A percentile compares a stretch with the other conserved stretches of the same genome.
Evolutionary conservation across 768 basidiomycete species (phyloP).

Genomic region (Psilocybe sp.): DNA sequence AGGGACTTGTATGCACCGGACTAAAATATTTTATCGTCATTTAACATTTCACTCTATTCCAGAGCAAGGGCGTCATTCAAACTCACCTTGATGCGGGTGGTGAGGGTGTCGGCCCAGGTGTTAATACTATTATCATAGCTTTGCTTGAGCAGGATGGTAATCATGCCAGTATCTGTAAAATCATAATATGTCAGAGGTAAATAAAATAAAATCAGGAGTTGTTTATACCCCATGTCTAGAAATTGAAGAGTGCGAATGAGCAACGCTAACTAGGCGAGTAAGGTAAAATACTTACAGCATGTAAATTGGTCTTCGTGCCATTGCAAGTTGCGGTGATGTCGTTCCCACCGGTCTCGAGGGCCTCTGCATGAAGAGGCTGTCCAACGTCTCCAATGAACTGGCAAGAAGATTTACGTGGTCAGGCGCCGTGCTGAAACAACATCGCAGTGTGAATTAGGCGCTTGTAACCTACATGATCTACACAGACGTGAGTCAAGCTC

Average conservation of each 20-base stretch:
- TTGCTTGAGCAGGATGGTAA: slow-evolving; percentile 30
- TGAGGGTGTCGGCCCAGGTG: slow-evolving; percentile 38
- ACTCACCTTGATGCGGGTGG: slow-evolving; percentile 37
- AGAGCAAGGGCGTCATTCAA: no score
- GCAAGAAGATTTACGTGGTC: not conserved
- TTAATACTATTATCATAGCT: slow-evolving; percentile 33
- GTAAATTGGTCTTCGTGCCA: slow-evolving; percentile 40
- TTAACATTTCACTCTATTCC: not conserved
- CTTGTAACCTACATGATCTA: slow-evolving; percentile 28
- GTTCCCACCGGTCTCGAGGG: slow-evolving; percentile 41
- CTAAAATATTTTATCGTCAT: slow-evolving; percentile 18
- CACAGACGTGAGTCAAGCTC: not conserved
- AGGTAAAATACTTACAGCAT: slow-evolving; percentile 28
- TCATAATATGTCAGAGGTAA: not conserved
- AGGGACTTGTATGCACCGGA: slow-evolving; percentile 27
- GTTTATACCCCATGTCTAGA: slow-evolving; percentile 35
- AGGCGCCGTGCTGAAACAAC: not conserved
- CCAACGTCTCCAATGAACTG: slow-evolving; percentile 49
- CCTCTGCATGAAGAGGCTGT: slow-evolving; percentile 50
- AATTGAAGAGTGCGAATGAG: not conserved
- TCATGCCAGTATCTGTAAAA: slow-evolving; percentile 35
- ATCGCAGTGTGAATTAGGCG: not conserved
- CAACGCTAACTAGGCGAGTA: not conserved
- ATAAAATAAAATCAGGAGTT: not conserved
- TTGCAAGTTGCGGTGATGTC: slow-evolving; percentile 36